Base-by-base conservation (phyloP, 164 flowering plant species). In the Saururus chinensis region DNA sequence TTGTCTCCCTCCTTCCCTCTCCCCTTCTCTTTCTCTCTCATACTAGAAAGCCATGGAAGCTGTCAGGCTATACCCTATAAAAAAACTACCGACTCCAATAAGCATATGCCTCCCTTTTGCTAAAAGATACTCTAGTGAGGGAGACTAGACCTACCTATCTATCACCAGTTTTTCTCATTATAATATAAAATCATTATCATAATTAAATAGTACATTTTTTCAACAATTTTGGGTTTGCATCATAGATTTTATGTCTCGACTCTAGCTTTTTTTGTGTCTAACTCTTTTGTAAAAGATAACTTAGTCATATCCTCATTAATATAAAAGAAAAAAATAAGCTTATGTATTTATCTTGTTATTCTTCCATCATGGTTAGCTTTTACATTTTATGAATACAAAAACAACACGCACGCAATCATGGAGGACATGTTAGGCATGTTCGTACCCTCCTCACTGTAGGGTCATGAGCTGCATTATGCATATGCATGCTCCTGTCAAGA, bases 21-120 rank as follows among this genome's bases (percentile, higher is more conserved):
- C 51, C 58, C 56, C 62, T 23, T 68, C 62, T 62, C 56, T 65
- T 57, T 42, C 55, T 63, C 66, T 66, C 57, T 61, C 57, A 55
- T 57, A 24, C 20, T 26, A 35, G 23, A 52, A 62, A 62, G 56
- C 42, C 48, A 53, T 52, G 60, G 49, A 37, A 57, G 58, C 59
- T 45, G 64, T 60, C 61, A 49, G 54, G 51, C 66, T 45, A 55
- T 53, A 51, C n/a, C 56, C 26, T 61, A 51, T 40, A 66, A 61
- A 64, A 62, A 20, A 55, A 51, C 22, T 48, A 66, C 72, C 77
- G 68, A 70, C 75, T 74, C 51, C 66, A 66, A 56, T 66, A 48
- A 53, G 30, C 56, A 64, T 71, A 48, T 60, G 71, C 14, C 71
- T 66, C 66, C 61, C 71, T 74, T 75, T 81, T 78, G 65, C 70